Conservation (phyloP, 2,329 filamentous ascomycete species). For the Epichloe sp. region DNA sequence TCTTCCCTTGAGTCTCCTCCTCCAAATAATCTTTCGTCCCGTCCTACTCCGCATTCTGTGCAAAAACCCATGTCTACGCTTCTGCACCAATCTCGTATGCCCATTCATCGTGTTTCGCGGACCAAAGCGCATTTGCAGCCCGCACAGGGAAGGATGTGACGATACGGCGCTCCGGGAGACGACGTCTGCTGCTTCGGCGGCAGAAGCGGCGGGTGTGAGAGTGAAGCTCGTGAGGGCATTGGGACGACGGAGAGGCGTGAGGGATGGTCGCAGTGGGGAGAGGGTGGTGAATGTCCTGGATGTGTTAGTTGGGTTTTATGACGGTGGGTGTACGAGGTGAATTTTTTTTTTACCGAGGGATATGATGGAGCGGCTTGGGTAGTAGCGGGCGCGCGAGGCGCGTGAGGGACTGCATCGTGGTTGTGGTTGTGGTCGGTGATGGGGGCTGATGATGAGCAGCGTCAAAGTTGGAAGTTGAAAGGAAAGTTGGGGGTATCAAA, state of each 20-base stretch:
- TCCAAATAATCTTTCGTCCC: constrained; percentile 38
- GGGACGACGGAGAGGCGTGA: constrained; percentile 22
- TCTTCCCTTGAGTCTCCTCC: constrained; percentile 40
- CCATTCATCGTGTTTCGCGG: constrained; percentile 45
- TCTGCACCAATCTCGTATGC: constrained; percentile 42
- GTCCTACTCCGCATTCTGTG: constrained; percentile 35
- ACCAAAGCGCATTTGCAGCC: constrained; percentile 42
- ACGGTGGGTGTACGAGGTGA: background rate
- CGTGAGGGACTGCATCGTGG: constrained; percentile 15
- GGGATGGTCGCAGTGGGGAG: constrained; percentile 33
- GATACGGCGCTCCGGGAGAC: constrained; percentile 32
- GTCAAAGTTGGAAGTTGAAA: no score
- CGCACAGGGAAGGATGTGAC: constrained; percentile 37
- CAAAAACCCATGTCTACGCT: constrained; percentile 46
- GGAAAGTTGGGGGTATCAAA: background rate
- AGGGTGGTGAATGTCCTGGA: constrained; percentile 35
- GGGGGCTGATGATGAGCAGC: background rate
- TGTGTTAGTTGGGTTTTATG: background rate
- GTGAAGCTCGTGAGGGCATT: constrained; percentile 18
- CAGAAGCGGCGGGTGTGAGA: constrained; percentile 13
- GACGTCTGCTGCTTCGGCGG: constrained; percentile 25
- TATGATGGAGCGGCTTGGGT: constrained; percentile 12
- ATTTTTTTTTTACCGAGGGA: constrained; percentile 14
- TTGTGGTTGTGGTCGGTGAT: background rate
- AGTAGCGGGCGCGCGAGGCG: constrained; percentile 18